Percentiles rank a stretch among this genome's conserved stretches.
Conservation (phyloP, 2,329 filamentous ascomycete genomes). For the Aspergillus brunneoviolaceus region DNA sequence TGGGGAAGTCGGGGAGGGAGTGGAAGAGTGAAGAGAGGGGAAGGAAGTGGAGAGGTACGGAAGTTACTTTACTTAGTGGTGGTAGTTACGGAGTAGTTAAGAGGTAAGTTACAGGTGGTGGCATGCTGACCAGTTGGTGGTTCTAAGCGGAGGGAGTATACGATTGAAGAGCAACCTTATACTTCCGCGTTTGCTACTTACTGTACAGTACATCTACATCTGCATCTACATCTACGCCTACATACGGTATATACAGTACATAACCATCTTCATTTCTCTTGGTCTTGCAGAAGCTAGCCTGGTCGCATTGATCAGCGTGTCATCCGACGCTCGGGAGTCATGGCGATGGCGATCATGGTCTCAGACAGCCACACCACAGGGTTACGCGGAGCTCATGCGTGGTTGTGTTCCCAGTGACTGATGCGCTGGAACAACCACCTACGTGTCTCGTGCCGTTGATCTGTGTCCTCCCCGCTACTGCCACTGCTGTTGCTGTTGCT, state of each 20-base stretch:
- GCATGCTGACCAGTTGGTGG: too few relatives aligned
- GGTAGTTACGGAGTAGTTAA: not conserved
- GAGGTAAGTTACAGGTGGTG: not conserved
- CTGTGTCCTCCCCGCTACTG: not conserved
- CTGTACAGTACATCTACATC: too few relatives aligned
- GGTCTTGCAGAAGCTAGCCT: slow-evolving; percentile 10
- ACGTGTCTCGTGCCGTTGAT: slow-evolving; percentile 15
- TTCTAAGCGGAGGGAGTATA: not conserved
- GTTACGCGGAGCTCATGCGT: slow-evolving; percentile 11
- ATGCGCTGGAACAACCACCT: slow-evolving; percentile 16
- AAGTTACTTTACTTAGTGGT: too few relatives aligned
- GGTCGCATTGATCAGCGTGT: slow-evolving; percentile 12
- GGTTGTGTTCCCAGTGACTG: slow-evolving; percentile 12
- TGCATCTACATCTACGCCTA: too few relatives aligned
- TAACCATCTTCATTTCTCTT: not conserved
- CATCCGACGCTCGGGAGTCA: not conserved
- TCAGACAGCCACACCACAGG: slow-evolving; percentile 13
- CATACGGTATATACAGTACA: too few relatives aligned
- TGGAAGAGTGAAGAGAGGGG: not conserved
- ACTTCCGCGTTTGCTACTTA: too few relatives aligned
- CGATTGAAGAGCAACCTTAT: too few relatives aligned
- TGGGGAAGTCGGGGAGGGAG: not conserved
- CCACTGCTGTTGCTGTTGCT: slow-evolving; percentile 4
- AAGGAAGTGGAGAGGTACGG: not conserved
- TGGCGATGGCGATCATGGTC: slow-evolving; percentile 10